These are phyloP conservation scores for Hypoxylon rickii DNA, from an alignment of 495 filamentous ascomycete genomes.

Conservation along the genomic window DNA sequence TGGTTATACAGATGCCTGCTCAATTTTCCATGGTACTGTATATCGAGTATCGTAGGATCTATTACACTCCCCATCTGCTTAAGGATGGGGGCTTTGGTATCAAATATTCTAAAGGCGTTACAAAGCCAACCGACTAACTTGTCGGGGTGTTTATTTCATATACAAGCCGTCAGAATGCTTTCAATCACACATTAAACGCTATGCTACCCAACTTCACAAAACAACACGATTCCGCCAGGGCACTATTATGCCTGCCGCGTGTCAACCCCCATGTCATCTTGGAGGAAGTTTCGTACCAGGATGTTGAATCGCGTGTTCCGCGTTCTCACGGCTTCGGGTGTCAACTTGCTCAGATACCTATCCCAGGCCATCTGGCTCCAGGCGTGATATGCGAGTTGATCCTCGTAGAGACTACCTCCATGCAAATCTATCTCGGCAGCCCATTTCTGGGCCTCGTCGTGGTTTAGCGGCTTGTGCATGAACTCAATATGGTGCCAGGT, in stretches of 20 bases:
- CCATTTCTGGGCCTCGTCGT: conserved; percentile 41
- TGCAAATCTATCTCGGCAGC: conserved; percentile 41
- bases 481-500: conserved; percentile 51
- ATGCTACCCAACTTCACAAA: neutral
- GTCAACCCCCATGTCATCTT: conserved; percentile 39
- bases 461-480: conserved; percentile 48
- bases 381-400: conserved; percentile 52
- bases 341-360: conserved; percentile 46
- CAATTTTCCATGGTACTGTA: no score
- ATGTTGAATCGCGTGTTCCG: conserved; percentile 53
- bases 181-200: conserved; percentile 6
- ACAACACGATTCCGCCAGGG: neutral
- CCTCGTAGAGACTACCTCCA: conserved; percentile 46
- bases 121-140: neutral
- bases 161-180: neutral
- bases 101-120: neutral
- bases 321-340: conserved; percentile 40
- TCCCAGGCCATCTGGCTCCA: conserved; percentile 55
- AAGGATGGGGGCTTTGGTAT: no score
- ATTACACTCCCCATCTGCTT: no score
- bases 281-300: conserved; percentile 49
- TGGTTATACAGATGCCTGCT: no score
- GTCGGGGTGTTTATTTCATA: neutral
- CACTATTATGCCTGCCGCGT: neutral
- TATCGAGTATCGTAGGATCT: neutral